Evolutionary conservation across 2,329 filamentous ascomycete genomes (phyloP).

Genomic region (Ascochyta viciae-villosae): DNA sequence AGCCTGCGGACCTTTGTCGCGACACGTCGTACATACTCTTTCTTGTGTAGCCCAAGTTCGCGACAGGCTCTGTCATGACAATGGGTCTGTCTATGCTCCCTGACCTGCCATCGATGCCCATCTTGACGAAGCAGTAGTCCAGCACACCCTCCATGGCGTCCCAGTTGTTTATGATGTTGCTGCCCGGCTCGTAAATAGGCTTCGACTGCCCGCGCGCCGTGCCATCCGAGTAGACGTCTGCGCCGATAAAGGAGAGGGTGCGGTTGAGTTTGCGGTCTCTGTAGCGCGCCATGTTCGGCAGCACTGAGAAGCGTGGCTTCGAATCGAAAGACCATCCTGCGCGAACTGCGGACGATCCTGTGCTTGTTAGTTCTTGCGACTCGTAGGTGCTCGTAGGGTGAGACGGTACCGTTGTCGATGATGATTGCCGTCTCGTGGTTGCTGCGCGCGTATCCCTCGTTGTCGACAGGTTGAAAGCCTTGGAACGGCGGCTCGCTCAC

Average conservation of each 20-base stretch:
- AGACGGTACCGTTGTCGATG: conserved; percentile 88
- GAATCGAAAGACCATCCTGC: conserved; percentile 96
- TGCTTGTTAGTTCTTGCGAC: conserved; percentile 22
- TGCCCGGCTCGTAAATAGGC: conserved; percentile 88
- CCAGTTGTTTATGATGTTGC: conserved; percentile 94
- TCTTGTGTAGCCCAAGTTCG: conserved; percentile 85
- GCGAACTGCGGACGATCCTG: conserved; percentile 86
- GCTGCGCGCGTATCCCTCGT: conserved; percentile 76
- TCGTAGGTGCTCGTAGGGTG: not conserved
- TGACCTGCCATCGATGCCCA: conserved; percentile 79
- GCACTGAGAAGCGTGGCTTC: conserved; percentile 78
- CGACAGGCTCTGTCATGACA: conserved; percentile 94
- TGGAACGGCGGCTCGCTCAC: conserved; percentile 67
- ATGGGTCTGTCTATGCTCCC: conserved; percentile 84
- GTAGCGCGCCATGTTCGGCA: conserved; percentile 93
- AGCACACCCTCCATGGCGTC: conserved; percentile 95
- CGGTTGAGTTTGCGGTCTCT: conserved; percentile 91
- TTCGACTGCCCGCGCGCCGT: conserved; percentile 90
- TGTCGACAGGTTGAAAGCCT: conserved; percentile 63
- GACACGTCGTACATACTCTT: conserved; percentile 69
- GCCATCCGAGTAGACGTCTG: conserved; percentile 93
- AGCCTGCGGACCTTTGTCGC: not conserved
- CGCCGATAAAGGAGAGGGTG: conserved; percentile 90
- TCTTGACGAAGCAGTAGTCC: conserved; percentile 93
- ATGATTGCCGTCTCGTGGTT: conserved; percentile 76